A percentile compares a stretch with the other conserved stretches of the same genome.
phyloP scores from a whole-genome alignment of 805 yeast genomes.

The Suhomyces faveliae region DNA sequence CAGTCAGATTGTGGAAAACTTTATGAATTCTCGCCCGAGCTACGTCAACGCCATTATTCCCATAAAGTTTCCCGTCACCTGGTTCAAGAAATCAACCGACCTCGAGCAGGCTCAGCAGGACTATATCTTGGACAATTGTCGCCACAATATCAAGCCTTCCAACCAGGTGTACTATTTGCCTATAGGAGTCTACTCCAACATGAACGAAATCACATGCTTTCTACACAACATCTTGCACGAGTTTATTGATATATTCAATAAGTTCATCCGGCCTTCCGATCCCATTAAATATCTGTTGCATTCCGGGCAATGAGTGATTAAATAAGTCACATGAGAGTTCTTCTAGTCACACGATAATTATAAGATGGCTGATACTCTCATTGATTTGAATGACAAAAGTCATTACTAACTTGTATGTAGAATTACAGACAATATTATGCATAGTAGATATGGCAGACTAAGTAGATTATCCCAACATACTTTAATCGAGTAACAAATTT shows the following conservation, averaged over 20 bases:
- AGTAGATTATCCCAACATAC: too few relatives aligned
- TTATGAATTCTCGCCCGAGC: slow-evolving; percentile 27
- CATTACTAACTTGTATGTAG: too few relatives aligned
- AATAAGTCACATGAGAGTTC: neutral
- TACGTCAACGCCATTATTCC: slow-evolving; percentile 26
- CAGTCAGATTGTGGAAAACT: slow-evolving; percentile 20
- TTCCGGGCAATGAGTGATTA: slow-evolving; percentile 2
- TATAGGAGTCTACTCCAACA: slow-evolving; percentile 33
- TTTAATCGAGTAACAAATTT: too few relatives aligned
- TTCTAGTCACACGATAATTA: too few relatives aligned
- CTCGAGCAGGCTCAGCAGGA: slow-evolving; percentile 7
- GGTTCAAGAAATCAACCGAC: slow-evolving; percentile 22
- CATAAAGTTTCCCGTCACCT: slow-evolving; percentile 30
- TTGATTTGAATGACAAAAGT: too few relatives aligned
- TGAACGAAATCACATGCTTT: slow-evolving; percentile 32
- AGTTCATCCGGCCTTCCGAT: slow-evolving; percentile 12
- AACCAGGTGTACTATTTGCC: slow-evolving; percentile 34
- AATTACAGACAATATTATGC: too few relatives aligned
- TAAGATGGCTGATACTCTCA: neutral
- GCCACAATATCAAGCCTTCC: slow-evolving; percentile 20
- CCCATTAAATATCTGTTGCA: slow-evolving; percentile 12
- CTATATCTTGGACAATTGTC: slow-evolving; percentile 11
- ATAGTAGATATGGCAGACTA: too few relatives aligned
- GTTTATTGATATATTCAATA: slow-evolving; percentile 25
- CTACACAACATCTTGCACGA: slow-evolving; percentile 31